These are phyloP conservation scores for Licmophora abbreviata DNA, from an alignment of 108 stramenopile species.

Conservation along the genomic window DNA sequence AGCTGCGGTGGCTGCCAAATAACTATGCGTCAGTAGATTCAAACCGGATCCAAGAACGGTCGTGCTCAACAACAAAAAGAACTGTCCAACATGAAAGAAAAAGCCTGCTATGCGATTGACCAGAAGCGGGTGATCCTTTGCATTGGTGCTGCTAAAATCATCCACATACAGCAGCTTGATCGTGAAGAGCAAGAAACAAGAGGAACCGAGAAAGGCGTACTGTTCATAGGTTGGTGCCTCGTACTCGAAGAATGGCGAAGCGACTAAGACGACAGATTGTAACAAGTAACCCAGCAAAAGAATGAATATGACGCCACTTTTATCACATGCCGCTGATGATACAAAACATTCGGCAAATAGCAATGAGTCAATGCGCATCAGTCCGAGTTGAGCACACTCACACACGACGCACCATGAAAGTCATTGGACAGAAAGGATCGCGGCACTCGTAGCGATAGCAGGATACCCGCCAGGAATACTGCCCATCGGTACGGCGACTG, in stretches of 20 bases:
- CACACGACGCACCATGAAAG: constrained; percentile 57
- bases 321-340: constrained; percentile 58
- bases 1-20: constrained; percentile 68
- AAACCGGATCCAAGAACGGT: constrained; percentile 75
- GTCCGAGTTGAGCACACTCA: not conserved
- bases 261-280: constrained; percentile 66
- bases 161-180: constrained; percentile 78
- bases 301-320: constrained; percentile 74
- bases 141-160: constrained; percentile 44
- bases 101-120: constrained; percentile 67
- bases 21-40: constrained; percentile 72
- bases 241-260: constrained; percentile 75
- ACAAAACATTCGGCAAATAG: not conserved
- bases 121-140: constrained; percentile 69
- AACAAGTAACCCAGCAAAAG: constrained; percentile 72
- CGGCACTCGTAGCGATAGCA: constrained; percentile 53
- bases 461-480: constrained; percentile 43
- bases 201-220: constrained; percentile 58
- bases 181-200: constrained; percentile 71
- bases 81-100: constrained; percentile 71
- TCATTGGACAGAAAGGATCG: constrained; percentile 71
- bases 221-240: constrained; percentile 45
- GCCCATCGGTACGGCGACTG: constrained; percentile 31
- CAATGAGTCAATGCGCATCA: constrained; percentile 2
- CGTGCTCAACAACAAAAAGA: constrained; percentile 56